Percentiles rank a stretch among this genome's conserved stretches.
Evolutionary conservation across 495 filamentous ascomycete species (phyloP).

Genomic region (Aspergillus cavernicola): DNA sequence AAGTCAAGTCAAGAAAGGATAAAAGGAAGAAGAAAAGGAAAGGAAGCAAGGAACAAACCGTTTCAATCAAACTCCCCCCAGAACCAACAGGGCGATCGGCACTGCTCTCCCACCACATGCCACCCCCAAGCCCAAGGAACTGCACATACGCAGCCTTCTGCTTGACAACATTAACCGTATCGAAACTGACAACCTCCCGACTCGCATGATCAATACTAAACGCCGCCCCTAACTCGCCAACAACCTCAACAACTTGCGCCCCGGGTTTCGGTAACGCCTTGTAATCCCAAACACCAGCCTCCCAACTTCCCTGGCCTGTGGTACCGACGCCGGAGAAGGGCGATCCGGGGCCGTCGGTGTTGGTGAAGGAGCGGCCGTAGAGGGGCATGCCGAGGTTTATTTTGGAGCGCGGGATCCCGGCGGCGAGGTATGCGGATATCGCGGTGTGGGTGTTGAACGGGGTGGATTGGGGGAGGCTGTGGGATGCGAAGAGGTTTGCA

Average conservation of each 20-base stretch:
- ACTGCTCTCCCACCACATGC: slow-evolving; percentile 89
- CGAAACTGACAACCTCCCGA: slow-evolving; percentile 71
- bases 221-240: slow-evolving; percentile 40
- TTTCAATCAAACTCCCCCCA: slow-evolving; percentile 56
- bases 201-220: slow-evolving; percentile 63
- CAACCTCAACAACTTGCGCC: slow-evolving; percentile 1
- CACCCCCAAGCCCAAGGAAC: slow-evolving; percentile 64
- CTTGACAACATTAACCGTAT: slow-evolving; percentile 56
- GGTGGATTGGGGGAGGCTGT: slow-evolving; percentile 54
- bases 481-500: slow-evolving; percentile 67
- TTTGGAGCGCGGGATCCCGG: slow-evolving; percentile 56
- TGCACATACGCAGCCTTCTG: slow-evolving; percentile 65
- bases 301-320: slow-evolving; percentile 47
- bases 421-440: slow-evolving; percentile 55
- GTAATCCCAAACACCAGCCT: slow-evolving; percentile 80
- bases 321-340: slow-evolving; percentile 65
- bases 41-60: slow-evolving; percentile 17
- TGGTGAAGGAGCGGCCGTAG: slow-evolving; percentile 76
- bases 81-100: slow-evolving; percentile 57
- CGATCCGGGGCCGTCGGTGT: slow-evolving; percentile 67
- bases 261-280: slow-evolving; percentile 39
- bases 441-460: slow-evolving; percentile 45
- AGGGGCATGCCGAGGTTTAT: slow-evolving; percentile 84
- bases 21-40: not conserved
- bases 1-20: not conserved